phyloP scores from a whole-genome alignment of 495 filamentous ascomycete species.

The Amphirosellinia nigrospora region DNA sequence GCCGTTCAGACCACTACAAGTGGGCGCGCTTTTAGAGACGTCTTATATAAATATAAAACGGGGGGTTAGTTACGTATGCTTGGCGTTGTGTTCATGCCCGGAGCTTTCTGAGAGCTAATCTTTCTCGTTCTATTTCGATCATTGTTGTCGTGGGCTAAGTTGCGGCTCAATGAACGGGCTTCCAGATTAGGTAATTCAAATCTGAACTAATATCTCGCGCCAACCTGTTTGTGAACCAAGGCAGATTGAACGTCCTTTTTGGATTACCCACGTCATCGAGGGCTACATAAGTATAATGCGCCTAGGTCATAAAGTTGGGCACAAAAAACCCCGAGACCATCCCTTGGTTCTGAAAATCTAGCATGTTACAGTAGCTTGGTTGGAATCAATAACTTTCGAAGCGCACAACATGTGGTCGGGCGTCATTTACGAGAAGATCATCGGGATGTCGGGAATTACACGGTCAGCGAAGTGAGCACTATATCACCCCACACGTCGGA shows the following conservation, averaged over 20 bases:
- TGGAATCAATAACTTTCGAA: neutral
- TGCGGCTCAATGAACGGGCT: constrained; percentile 16
- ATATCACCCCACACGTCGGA: neutral
- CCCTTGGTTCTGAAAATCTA: neutral
- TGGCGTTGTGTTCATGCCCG: neutral
- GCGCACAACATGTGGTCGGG: neutral
- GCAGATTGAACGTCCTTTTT: neutral
- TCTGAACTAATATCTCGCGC: constrained; percentile 10
- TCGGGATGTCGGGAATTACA: constrained; percentile 11
- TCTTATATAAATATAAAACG: neutral
- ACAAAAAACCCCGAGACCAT: neutral
- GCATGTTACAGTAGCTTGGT: too few relatives aligned
- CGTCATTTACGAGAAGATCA: neutral
- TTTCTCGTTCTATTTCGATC: neutral
- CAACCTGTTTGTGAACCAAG: neutral
- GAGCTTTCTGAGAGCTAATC: neutral
- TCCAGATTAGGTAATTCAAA: constrained; percentile 6
- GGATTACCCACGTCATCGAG: constrained; percentile 6
- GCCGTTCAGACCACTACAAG: neutral
- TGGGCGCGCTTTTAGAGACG: neutral
- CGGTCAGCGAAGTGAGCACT: constrained; percentile 17
- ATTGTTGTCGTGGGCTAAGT: neutral
- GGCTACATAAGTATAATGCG: neutral
- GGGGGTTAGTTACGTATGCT: neutral
- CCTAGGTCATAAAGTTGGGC: neutral